Evolutionary conservation across 2,329 filamentous ascomycete genomes (phyloP), one percentile per base, ranked within the genome.

Genomic region (Cercospora beticola): DNA sequence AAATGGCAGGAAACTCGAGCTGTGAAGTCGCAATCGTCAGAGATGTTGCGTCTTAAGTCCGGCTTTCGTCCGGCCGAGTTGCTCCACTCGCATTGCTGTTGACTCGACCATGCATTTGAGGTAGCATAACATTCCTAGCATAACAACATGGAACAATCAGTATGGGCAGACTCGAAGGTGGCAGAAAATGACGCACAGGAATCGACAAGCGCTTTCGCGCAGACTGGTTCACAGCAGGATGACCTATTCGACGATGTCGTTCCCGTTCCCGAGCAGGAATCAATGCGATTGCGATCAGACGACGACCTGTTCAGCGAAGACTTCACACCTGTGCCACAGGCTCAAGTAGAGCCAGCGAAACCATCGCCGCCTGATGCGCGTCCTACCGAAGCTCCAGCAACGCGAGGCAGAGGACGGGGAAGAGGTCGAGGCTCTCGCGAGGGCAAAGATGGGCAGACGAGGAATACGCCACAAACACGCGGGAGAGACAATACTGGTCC

Each of bases 301-400:
- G 83, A 85, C 68, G 83, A 85, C 70, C 78, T 85, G 4, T 84
- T 85, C 75, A 83, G 82, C 73, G 83, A 85, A 65, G 83, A 84
- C 73, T 83, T 84, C 70, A 83, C 79, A 7, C 83, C 83, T 10
- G 78, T 83, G 7, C 75, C 81, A 40, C 78, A 83, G 61, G 80
- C 82, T 2, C 75, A 81, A 9, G 76, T 82, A 1, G 46, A 73
- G 63, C 62, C 61, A 36, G 30, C 52, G 28, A 62, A 68, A 12
- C 58, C 70, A 12, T 52, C 64, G 26, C 62, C 65, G 28, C 71
- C 71, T 26, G 49, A 71, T 63, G 52, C 72, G 66, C 18, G 46
- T 0, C 56, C 68, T 65, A 64, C 23, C 0, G 58, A 61, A 16
- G 40, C 56, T 26, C 23, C 62, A 62, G 21, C 64, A 57, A 67